These are phyloP conservation scores for Mycena filopes DNA, from an alignment of 768 basidiomycete species.

Conservation along the genomic window DNA sequence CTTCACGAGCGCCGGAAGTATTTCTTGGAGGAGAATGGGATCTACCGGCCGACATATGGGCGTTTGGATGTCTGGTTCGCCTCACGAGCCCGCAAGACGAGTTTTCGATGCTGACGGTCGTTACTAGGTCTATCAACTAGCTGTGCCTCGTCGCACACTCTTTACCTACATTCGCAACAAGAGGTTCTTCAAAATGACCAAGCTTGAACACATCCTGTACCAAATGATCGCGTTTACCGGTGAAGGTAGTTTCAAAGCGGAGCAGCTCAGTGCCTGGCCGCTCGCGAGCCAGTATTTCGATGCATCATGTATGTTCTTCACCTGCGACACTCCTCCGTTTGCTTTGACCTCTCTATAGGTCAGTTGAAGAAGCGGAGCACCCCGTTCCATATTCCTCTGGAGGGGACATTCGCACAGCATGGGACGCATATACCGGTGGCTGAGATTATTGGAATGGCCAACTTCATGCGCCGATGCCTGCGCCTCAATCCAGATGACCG, in stretches of 20 bases:
- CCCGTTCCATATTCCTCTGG: slow-evolving; percentile 13
- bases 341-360: slow-evolving; percentile 9
- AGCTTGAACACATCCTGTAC: slow-evolving; percentile 26
- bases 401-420: not conserved
- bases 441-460: slow-evolving; percentile 3
- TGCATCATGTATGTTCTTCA: slow-evolving; percentile 4
- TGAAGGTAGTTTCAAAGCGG: slow-evolving; percentile 15
- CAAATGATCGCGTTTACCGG: slow-evolving; percentile 20
- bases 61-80: slow-evolving; percentile 44
- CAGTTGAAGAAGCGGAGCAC: slow-evolving; percentile 14
- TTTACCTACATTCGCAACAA: slow-evolving; percentile 19
- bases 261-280: slow-evolving; percentile 18
- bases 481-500: slow-evolving; percentile 25
- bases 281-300: slow-evolving; percentile 16
- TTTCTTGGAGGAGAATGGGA: slow-evolving; percentile 42
- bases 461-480: slow-evolving; percentile 28
- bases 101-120: slow-evolving; percentile 3
- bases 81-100: not conserved
- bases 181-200: slow-evolving; percentile 7
- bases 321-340: not conserved
- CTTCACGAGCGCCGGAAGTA: slow-evolving; percentile 42
- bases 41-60: slow-evolving; percentile 44
- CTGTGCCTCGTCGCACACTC: slow-evolving; percentile 18
- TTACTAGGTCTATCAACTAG: slow-evolving; percentile 29
- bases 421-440: not conserved